These are phyloP conservation scores for Cladosporium oxysporum DNA, from an alignment of 2,329 filamentous ascomycete species.

Conservation along the genomic window DNA sequence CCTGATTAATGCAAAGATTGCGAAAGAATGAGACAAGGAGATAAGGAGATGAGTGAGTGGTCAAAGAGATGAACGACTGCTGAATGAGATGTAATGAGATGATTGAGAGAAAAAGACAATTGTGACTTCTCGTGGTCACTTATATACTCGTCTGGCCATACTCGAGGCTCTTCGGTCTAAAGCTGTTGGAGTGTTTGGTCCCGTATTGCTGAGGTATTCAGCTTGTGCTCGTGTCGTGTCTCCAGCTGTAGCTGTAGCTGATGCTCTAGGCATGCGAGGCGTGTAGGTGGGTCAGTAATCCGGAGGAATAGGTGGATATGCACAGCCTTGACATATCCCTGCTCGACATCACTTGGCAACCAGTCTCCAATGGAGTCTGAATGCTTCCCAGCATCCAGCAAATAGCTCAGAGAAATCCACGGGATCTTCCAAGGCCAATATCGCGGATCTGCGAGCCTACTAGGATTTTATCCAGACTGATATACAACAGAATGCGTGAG, in stretches of 20 bases:
- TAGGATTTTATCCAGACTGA: background rate
- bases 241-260: background rate
- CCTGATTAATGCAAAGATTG: background rate
- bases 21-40: background rate
- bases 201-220: background rate
- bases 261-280: background rate
- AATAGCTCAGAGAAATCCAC: background rate
- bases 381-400: background rate
- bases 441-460: background rate
- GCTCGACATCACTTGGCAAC: background rate
- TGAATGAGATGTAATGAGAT: conserved; percentile 6
- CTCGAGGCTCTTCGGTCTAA: background rate
- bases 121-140: background rate
- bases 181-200: background rate
- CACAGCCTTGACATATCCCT: background rate
- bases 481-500: background rate
- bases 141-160: background rate
- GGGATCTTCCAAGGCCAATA: too few relatives aligned
- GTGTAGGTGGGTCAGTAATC: background rate
- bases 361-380: background rate
- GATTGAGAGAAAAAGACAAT: background rate
- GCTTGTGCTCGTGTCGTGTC: background rate
- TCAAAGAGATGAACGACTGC: conserved; percentile 3
- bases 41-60: background rate
- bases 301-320: background rate